Evolutionary conservation across 2,329 filamentous ascomycete genomes (phyloP).

Genomic region (Apiospora sp.): DNA sequence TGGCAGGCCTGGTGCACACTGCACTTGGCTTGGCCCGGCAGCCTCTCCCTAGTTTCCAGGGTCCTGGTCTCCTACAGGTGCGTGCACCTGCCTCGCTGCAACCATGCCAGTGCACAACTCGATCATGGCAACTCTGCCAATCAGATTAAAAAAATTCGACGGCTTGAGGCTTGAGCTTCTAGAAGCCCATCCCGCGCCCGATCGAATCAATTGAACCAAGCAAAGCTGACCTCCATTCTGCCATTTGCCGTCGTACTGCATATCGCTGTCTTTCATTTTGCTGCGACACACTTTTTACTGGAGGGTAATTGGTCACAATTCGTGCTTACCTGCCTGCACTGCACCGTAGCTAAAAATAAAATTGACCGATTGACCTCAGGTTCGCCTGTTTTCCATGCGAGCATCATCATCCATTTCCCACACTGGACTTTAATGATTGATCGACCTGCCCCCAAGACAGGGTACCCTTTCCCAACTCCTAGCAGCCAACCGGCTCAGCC

Average conservation of each 20-base stretch:
- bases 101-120: neutral
- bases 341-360: constrained; percentile 15
- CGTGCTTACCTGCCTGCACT: neutral
- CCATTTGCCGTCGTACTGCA: constrained; percentile 5
- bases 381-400: neutral
- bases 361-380: neutral
- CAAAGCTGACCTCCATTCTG: neutral
- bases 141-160: neutral
- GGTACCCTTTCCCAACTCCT: constrained; percentile 14
- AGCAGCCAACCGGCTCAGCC: constrained; percentile 20
- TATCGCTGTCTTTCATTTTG: neutral
- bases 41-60: constrained; percentile 1
- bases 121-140: constrained; percentile 8
- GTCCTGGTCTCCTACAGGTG: constrained; percentile 7
- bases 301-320: neutral
- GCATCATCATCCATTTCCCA: constrained; percentile 10
- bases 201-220: neutral
- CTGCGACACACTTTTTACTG: neutral
- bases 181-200: constrained; percentile 16
- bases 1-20: neutral
- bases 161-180: constrained; percentile 7
- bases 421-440: constrained; percentile 1
- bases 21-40: constrained; percentile 1
- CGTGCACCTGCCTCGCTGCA: constrained; percentile 15
- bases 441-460: constrained; percentile 11